Evolutionary conservation across 1,284 basidiomycete genomes (phyloP).

Genomic region (Rhodotorula sp.): DNA sequence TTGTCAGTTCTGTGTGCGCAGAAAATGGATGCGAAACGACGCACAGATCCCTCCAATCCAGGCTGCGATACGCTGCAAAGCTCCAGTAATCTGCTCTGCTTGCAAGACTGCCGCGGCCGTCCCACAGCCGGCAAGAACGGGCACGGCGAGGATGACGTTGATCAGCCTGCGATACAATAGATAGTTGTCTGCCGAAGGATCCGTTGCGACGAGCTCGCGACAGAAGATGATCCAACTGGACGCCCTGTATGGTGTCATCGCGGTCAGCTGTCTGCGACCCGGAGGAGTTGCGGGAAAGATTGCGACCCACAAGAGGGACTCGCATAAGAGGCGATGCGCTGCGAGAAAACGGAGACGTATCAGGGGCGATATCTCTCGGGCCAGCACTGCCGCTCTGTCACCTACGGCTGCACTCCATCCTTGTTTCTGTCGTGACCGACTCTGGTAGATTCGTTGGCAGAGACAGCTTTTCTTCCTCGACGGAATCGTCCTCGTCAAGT

Average conservation of each 20-base stretch:
- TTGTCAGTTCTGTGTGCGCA: no score
- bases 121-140: not conserved
- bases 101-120: not conserved
- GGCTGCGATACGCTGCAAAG: not conserved
- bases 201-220: not conserved
- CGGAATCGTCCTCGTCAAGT: not conserved
- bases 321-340: not conserved
- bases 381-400: no score
- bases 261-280: not conserved
- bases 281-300: not conserved
- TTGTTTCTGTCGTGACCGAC: no score
- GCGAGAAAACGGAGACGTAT: not conserved
- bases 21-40: no score
- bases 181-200: not conserved
- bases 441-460: not conserved
- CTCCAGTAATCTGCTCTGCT: not conserved
- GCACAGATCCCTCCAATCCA: not conserved
- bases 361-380: no score
- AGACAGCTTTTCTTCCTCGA: not conserved
- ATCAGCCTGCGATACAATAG: not conserved
- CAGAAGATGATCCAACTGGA: not conserved
- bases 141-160: not conserved
- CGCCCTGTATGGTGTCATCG: no score
- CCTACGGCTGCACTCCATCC: no score
- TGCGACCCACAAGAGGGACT: not conserved